A percentile compares a stretch with the other conserved stretches of the same genome.
These are phyloP conservation scores for Pseudoneurospora amorphoporcata DNA, from an alignment of 495 filamentous ascomycete species.

Conservation along the genomic window DNA sequence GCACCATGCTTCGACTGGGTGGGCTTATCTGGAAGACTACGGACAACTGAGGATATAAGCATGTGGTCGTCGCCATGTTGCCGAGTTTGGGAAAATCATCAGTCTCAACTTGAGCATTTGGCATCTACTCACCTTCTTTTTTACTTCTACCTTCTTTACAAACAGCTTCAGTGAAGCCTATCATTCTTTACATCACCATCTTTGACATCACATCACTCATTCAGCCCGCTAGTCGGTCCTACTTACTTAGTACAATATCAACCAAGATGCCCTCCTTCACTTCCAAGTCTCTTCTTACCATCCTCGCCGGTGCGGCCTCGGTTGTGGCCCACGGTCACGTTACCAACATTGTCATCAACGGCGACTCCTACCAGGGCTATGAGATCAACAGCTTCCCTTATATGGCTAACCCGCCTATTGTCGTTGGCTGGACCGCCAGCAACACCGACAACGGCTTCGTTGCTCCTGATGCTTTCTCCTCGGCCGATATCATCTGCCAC, in stretches of 20 bases:
- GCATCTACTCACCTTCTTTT: conserved; percentile 11
- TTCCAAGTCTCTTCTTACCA: conserved; percentile 21
- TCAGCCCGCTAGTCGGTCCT: conserved; percentile 1
- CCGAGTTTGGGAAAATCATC: conserved; percentile 2
- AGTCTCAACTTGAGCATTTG: conserved; percentile 4
- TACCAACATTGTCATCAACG: conserved; percentile 48
- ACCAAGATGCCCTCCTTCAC: conserved; percentile 20
- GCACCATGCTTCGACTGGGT: background rate
- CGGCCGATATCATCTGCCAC: conserved; percentile 44
- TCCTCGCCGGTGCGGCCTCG: conserved; percentile 40
- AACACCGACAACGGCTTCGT: conserved; percentile 53
- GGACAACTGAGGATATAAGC: background rate
- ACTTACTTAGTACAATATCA: background rate
- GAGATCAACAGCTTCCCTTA: conserved; percentile 31
- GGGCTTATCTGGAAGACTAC: background rate
- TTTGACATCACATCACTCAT: background rate
- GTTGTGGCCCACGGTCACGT: conserved; percentile 55
- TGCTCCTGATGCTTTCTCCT: conserved; percentile 30
- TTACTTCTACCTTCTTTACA: conserved; percentile 10
- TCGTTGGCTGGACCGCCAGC: conserved; percentile 44
- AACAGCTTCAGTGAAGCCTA: conserved; percentile 21
- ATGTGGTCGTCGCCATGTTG: background rate
- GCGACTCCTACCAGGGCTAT: conserved; percentile 33
- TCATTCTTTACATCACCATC: conserved; percentile 15
- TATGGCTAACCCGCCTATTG: conserved; percentile 33